phyloP scores from a whole-genome alignment of 2,329 filamentous ascomycete genomes.

The Podosphaera xanthii region DNA sequence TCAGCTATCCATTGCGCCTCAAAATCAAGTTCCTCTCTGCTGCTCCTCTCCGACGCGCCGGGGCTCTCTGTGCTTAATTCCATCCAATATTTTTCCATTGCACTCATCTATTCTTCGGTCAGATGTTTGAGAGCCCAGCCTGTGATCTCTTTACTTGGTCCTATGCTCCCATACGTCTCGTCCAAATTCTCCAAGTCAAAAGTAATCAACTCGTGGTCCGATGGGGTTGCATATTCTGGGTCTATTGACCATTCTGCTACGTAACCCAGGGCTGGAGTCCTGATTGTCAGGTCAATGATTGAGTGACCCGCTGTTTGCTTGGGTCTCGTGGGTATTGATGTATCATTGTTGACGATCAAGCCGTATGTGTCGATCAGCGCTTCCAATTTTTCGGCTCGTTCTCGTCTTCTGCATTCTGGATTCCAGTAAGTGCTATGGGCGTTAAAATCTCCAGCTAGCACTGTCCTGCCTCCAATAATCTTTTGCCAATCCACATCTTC shows the following conservation, averaged over 20 bases:
- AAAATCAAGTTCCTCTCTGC: background rate
- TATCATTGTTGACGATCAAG: background rate
- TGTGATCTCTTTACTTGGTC: background rate
- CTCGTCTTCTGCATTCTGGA: background rate
- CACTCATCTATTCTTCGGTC: background rate
- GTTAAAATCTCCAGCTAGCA: background rate
- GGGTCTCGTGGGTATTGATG: background rate
- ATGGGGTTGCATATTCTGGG: background rate
- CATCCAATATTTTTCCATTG: background rate
- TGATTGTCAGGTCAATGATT: background rate
- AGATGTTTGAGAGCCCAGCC: background rate
- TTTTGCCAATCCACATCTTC: background rate
- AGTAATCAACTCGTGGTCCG: background rate
- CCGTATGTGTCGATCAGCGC: background rate
- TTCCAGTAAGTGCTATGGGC: background rate
- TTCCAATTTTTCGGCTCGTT: background rate
- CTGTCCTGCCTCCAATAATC: background rate
- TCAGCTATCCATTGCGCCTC: background rate
- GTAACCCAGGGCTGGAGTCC: background rate
- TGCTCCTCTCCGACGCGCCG: no score
- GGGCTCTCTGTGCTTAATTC: no score
- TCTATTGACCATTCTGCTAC: background rate
- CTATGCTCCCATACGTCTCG: background rate
- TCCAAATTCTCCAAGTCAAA: background rate
- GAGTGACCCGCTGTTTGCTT: background rate